Base-by-base conservation (phyloP, 768 basidiomycete species). In the Rossbeevera mucosa region DNA sequence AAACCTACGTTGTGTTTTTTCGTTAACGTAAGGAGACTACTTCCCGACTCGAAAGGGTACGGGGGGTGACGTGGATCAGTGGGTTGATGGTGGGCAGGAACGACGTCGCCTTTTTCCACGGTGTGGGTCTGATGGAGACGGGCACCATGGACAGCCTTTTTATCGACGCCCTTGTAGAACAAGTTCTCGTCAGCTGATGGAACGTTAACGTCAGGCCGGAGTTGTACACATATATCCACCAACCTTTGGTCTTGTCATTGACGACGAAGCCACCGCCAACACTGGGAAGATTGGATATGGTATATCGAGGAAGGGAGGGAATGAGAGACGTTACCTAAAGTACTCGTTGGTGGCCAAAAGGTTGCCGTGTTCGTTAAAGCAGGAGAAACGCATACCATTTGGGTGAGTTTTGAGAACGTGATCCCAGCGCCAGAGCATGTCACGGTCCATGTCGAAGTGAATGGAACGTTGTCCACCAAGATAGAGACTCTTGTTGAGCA, bases 261-360 rank as follows among this genome's bases (percentile, higher is more conserved):
- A 96, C 92, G 3, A 95, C 93, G 64, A 95, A 96, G 2, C 93
- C 93, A 41, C 93, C 93, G 2, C 93, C 92, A 45, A 96, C 92
- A 50, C 88, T 83, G 44, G 24, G 44, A 25, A 20, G 22, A 14
- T 30, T 47, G 3, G 31, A 43, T 2, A 24, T 48, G 46, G 24
- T 16, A 28, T 5, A 41, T 21, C 3, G 30, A 6, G 25, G 14
- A 8, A 0, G 28, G 7, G 16, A 8, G 44, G 44, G 12, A 1
- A 12, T 33, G 14, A 3, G 11, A 43, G 36, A 20, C 45, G 54
- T 38, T 59, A 77, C 79, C 83, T 91, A 65, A 91, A 96, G 62
- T 95, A 98, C 65, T 94, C 90, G 59, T 98, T 97, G 12, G 91
- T 94, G 1, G 94, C 94, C 52, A 98, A 74, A 54, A 97, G 71